phyloP scores from a whole-genome alignment of 202 grass and related monocot genomes.

The Setaria viridis region DNA sequence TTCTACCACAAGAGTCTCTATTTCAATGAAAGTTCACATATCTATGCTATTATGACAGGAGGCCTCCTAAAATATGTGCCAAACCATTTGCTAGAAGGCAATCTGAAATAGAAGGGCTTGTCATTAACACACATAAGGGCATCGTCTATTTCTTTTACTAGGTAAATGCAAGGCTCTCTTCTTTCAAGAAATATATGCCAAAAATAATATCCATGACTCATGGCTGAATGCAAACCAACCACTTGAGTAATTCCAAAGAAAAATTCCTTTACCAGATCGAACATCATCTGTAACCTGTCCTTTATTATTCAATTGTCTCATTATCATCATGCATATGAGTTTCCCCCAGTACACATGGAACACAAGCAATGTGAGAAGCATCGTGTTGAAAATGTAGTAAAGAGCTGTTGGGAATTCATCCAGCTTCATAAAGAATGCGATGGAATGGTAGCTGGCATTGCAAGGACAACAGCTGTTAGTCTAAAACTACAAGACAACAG shows the following conservation, averaged over 20 bases:
- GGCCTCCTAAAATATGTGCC: background rate
- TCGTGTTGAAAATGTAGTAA: slow-evolving; percentile 92
- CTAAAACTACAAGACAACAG: slow-evolving; percentile 22
- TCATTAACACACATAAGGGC: background rate
- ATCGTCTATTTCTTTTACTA: slow-evolving; percentile 30
- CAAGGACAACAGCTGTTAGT: slow-evolving; percentile 41
- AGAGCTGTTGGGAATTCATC: slow-evolving; percentile 71
- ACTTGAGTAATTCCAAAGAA: slow-evolving; percentile 32
- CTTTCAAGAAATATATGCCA: slow-evolving; percentile 24
- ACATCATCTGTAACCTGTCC: slow-evolving; percentile 96
- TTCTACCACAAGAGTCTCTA: slow-evolving; percentile 14
- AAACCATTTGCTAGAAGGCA: slow-evolving; percentile 27
- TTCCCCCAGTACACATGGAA: slow-evolving; percentile 99
- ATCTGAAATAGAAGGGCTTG: slow-evolving; percentile 30
- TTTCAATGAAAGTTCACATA: background rate
- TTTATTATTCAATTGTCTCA: slow-evolving; percentile 85
- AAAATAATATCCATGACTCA: slow-evolving; percentile 11
- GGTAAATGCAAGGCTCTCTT: slow-evolving; percentile 18
- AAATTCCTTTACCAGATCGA: slow-evolving; percentile 72
- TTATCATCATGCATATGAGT: slow-evolving; percentile 95
- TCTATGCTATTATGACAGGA: slow-evolving; percentile 20
- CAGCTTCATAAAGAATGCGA: slow-evolving; percentile 53
- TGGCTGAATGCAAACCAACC: slow-evolving; percentile 22
- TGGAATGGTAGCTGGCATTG: slow-evolving; percentile 74
- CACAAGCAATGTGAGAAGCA: slow-evolving; percentile 93